Conservation (phyloP, 148 eudicot genomes). For the Rheum nobile region DNA sequence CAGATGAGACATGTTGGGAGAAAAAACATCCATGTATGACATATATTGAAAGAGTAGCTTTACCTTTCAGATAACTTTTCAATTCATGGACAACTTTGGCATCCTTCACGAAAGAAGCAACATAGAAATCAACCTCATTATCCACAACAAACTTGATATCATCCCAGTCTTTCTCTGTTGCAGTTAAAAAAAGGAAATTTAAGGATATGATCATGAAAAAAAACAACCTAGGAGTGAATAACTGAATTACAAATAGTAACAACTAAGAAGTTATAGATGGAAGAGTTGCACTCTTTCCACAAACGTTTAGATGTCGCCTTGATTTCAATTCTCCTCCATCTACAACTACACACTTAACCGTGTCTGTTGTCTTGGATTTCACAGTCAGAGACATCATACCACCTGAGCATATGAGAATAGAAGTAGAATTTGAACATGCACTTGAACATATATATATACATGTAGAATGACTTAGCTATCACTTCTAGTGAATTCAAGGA, state of each 20-base stretch:
- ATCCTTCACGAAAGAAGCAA: constrained; percentile 94
- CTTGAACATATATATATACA: too few relatives aligned
- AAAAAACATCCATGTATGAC: background rate
- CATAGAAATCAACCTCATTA: constrained; percentile 85
- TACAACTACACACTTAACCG: constrained; percentile 71
- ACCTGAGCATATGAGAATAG: constrained; percentile 28
- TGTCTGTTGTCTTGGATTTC: constrained; percentile 65
- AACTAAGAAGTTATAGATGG: constrained; percentile 90
- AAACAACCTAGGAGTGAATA: too few relatives aligned
- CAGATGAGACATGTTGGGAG: too few relatives aligned
- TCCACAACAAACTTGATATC: constrained; percentile 98
- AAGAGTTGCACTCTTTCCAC: constrained; percentile 91
- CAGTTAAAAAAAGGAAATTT: background rate
- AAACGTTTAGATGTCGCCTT: constrained; percentile 86
- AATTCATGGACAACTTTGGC: constrained; percentile 80
- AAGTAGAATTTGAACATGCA: background rate
- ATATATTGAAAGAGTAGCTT: constrained; percentile 7
- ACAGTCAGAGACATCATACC: constrained; percentile 95
- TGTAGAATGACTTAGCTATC: too few relatives aligned
- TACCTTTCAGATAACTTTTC: constrained; percentile 80
- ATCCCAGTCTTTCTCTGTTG: constrained; percentile 95
- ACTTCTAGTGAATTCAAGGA: too few relatives aligned
- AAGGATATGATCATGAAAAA: background rate
- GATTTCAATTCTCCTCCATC: constrained; percentile 97
- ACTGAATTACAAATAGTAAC: too few relatives aligned